Percentiles rank a stretch among this genome's conserved stretches.
These are phyloP conservation scores for Cochlearia excelsa DNA, from an alignment of 345 rosid genomes.

Conservation along the genomic window DNA sequence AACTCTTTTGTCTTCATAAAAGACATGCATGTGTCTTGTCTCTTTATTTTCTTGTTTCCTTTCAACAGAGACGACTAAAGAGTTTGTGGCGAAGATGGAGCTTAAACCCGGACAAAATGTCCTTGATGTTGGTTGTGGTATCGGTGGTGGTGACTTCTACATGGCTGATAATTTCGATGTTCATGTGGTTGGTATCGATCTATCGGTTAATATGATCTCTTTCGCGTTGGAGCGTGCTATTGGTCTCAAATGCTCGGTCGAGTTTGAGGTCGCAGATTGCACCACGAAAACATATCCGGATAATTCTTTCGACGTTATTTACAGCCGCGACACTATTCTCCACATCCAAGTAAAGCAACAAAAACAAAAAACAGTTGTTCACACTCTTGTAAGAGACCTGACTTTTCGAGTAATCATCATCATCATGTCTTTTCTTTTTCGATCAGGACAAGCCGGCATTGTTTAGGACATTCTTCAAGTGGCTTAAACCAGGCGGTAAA, in stretches of 20 bases:
- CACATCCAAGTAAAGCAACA: conserved; percentile 65
- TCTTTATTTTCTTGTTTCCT: conserved; percentile 25
- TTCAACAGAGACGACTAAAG: conserved; percentile 85
- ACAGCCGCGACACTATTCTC: conserved; percentile 91
- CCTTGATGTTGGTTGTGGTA: conserved; percentile 96
- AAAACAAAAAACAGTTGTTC: background rate
- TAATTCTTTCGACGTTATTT: conserved; percentile 76
- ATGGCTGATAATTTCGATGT: conserved; percentile 85
- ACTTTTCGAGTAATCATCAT: too few species aligned
- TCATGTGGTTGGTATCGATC: conserved; percentile 87
- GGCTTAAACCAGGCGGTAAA: conserved; percentile 95
- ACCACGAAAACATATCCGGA: conserved; percentile 76
- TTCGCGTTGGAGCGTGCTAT: conserved; percentile 89
- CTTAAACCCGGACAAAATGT: conserved; percentile 90
- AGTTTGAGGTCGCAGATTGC: conserved; percentile 95
- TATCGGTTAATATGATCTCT: conserved; percentile 86
- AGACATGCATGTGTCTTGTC: background rate
- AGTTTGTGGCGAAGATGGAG: conserved; percentile 78
- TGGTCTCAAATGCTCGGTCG: conserved; percentile 82
- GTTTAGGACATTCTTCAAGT: conserved; percentile 75
- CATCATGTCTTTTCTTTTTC: conserved; percentile 16
- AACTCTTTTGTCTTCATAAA: background rate
- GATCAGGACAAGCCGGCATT: conserved; percentile 85
- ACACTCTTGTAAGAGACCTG: too few species aligned
- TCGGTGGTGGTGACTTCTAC: conserved; percentile 96